These are phyloP conservation scores for Eucalyptus erythrocorys DNA, from an alignment of 345 rosid genomes.

Conservation along the genomic window DNA sequence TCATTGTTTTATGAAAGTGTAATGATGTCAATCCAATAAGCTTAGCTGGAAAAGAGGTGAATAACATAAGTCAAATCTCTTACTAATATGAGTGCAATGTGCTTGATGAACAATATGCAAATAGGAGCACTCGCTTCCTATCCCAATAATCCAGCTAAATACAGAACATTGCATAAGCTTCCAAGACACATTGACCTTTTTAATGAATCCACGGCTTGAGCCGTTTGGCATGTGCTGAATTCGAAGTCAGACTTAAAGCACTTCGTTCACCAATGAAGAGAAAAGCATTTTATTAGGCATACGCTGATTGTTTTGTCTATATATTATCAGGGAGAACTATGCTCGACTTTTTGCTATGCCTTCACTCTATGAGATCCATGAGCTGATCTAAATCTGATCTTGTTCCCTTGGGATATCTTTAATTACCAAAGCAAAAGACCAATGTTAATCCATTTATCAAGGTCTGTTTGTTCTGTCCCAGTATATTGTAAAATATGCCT, in stretches of 20 bases:
- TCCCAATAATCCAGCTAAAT: background rate
- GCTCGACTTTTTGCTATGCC: background rate
- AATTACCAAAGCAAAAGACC: background rate
- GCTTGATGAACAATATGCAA: background rate
- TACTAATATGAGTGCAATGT: background rate
- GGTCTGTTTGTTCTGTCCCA: background rate
- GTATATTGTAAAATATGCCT: background rate
- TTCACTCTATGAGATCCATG: background rate
- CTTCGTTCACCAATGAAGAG: background rate
- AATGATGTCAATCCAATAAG: background rate
- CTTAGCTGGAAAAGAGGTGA: background rate
- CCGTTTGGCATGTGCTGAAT: background rate
- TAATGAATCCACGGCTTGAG: background rate
- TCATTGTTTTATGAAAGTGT: no score
- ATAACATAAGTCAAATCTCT: background rate
- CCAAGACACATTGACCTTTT: background rate
- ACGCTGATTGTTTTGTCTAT: background rate
- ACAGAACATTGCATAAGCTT: background rate
- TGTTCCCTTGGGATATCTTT: no score
- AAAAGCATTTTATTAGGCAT: background rate
- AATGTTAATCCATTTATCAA: no score
- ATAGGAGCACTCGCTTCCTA: background rate
- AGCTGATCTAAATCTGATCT: background rate
- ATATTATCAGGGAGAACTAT: background rate
- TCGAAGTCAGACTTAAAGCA: background rate